Conservation (phyloP, 257 asterid species). For the Leptodermis oblonga region DNA sequence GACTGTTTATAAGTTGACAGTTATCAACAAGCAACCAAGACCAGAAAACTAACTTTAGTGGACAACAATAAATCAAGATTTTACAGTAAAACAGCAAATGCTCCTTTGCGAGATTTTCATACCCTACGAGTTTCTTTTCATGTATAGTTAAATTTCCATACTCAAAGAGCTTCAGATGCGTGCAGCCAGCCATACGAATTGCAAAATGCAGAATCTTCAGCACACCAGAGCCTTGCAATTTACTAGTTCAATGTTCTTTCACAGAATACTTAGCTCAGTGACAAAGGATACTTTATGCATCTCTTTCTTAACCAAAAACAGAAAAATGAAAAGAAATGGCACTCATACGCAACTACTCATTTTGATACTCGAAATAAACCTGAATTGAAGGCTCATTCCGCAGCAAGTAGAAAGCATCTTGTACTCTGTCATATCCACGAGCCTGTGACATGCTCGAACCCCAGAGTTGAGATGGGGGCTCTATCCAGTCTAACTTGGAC, state of each 20-base stretch:
- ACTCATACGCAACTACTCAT: neutral
- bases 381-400: slow-evolving; percentile 63
- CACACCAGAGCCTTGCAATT: neutral
- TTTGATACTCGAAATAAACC: slow-evolving; percentile 28
- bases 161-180: neutral
- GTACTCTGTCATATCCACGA: slow-evolving; percentile 38
- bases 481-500: slow-evolving; percentile 49
- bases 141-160: neutral
- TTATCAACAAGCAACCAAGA: neutral
- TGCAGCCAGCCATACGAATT: too few relatives aligned
- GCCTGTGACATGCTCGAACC: slow-evolving; percentile 27
- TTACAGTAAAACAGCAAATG: neutral
- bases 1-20: neutral
- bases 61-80: neutral
- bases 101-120: neutral
- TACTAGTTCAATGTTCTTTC: neutral
- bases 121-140: neutral
- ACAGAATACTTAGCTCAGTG: neutral
- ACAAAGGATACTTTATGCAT: neutral
- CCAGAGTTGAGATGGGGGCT: slow-evolving; percentile 39
- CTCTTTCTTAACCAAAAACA: neutral
- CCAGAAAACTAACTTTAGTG: neutral
- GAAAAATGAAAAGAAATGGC: neutral
- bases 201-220: neutral
- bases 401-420: slow-evolving; percentile 54